Percentiles rank a stretch among this genome's conserved stretches.
Conservation (phyloP, 305 asterid species). For the Fraxinus xanthoxyloides region DNA sequence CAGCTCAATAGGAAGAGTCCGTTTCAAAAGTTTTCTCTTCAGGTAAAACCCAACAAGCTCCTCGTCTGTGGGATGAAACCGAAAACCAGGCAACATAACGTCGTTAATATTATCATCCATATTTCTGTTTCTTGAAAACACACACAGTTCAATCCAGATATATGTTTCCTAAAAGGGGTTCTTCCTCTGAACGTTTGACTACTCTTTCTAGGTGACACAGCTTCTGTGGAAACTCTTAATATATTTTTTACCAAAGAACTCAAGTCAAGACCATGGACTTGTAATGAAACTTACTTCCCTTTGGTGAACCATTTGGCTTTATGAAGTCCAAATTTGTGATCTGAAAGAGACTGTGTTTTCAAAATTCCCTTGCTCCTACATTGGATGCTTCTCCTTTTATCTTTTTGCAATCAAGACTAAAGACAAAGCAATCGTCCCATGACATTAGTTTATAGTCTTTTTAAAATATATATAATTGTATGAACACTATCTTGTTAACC, state of each 20-base stretch:
- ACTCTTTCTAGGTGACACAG: background rate
- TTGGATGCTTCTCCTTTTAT: constrained; percentile 25
- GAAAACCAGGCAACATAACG: constrained; percentile 73
- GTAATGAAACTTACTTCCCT: constrained; percentile 22
- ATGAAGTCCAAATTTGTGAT: constrained; percentile 52
- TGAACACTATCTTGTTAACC: background rate
- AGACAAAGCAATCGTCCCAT: constrained; percentile 36
- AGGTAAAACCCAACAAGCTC: constrained; percentile 76
- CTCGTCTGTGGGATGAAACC: constrained; percentile 88
- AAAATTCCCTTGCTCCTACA: constrained; percentile 27
- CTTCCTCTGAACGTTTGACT: background rate
- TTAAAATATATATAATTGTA: background rate
- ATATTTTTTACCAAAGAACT: constrained; percentile 17
- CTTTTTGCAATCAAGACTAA: constrained; percentile 23
- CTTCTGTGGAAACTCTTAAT: constrained; percentile 4
- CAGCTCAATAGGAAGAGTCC: constrained; percentile 63
- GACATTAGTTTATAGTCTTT: constrained; percentile 12
- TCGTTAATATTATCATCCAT: constrained; percentile 68
- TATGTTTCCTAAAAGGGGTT: background rate
- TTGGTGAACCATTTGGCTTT: constrained; percentile 16
- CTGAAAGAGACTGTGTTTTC: constrained; percentile 46
- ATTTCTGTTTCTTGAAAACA: background rate
- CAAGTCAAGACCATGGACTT: constrained; percentile 40
- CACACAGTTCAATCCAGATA: background rate
- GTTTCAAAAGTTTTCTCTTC: constrained; percentile 55